phyloP scores from a whole-genome alignment of 352 stramenopile species.

The Globisporangium irregulare region DNA sequence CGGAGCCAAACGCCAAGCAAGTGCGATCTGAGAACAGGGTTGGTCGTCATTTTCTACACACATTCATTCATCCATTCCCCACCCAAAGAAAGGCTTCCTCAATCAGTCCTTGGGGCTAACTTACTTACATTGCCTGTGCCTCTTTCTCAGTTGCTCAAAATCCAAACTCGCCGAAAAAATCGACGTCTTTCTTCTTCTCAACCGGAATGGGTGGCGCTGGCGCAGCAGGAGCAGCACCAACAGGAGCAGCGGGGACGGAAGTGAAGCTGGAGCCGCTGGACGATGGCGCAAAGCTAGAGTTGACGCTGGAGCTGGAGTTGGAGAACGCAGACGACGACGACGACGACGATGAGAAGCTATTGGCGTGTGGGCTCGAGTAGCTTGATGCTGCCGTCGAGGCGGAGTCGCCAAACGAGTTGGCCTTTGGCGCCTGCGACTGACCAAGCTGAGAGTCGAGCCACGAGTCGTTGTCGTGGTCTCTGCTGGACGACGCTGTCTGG shows the following conservation, averaged over 20 bases:
- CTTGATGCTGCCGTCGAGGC: conserved; percentile 6
- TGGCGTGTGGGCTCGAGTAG: conserved; percentile 26
- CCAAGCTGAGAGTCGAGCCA: conserved; percentile 59
- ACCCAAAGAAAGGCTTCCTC: background rate
- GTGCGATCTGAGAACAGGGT: background rate
- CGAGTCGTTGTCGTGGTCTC: conserved; percentile 66
- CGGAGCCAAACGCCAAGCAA: background rate
- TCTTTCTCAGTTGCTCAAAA: conserved; percentile 35
- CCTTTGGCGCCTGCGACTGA: conserved; percentile 20
- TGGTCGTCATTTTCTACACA: background rate
- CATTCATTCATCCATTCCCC: background rate
- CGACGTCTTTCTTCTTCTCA: conserved; percentile 74
- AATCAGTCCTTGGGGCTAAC: conserved; percentile 7
- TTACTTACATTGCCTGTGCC: background rate
- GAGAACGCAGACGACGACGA: conserved; percentile 37
- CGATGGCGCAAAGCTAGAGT: conserved; percentile 20
- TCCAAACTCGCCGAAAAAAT: conserved; percentile 84
- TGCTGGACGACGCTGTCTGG: conserved; percentile 16
- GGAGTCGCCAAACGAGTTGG: conserved; percentile 33
- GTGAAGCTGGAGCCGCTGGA: conserved; percentile 23
- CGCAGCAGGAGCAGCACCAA: conserved; percentile 18
- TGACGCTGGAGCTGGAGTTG: conserved; percentile 19
- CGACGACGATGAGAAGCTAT: conserved; percentile 44
- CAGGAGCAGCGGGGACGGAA: background rate
- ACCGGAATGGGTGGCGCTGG: conserved; percentile 24